Evolutionary conservation across 179 eudicot genomes (phyloP).

Genomic region (Silene coronaria): DNA sequence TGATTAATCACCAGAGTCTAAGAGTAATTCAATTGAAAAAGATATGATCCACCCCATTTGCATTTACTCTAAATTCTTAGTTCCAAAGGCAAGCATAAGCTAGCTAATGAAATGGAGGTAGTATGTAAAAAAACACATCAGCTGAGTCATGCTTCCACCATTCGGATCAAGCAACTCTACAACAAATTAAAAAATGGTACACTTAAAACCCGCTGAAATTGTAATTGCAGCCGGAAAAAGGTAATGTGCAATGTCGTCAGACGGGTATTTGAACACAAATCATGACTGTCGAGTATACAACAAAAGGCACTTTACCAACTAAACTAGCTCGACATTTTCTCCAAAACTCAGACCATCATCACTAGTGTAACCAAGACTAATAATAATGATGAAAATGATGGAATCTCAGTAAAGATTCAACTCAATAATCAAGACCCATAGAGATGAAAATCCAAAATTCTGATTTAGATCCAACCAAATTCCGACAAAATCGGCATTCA

Average conservation of each 20-base stretch:
- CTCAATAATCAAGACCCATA: conserved; percentile 1
- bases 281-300: not conserved
- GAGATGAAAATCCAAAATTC: not conserved
- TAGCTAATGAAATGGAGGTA: too few species aligned
- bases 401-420: not conserved
- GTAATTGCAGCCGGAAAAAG: not conserved
- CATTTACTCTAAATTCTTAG: too few species aligned
- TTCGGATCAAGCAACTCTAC: too few species aligned
- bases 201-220: too few species aligned
- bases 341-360: not conserved
- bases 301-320: not conserved
- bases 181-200: too few species aligned
- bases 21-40: too few species aligned
- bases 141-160: too few species aligned
- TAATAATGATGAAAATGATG: not conserved
- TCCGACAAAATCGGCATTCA: not conserved
- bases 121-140: too few species aligned
- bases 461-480: conserved; percentile 12
- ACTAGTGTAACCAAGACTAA: not conserved
- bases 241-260: not conserved
- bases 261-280: not conserved
- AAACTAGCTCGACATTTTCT: not conserved
- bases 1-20: too few species aligned
- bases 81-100: too few species aligned
- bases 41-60: too few species aligned